Conservation (phyloP, 805 yeast genomes). For the Cyberlindnera sargentensis region DNA sequence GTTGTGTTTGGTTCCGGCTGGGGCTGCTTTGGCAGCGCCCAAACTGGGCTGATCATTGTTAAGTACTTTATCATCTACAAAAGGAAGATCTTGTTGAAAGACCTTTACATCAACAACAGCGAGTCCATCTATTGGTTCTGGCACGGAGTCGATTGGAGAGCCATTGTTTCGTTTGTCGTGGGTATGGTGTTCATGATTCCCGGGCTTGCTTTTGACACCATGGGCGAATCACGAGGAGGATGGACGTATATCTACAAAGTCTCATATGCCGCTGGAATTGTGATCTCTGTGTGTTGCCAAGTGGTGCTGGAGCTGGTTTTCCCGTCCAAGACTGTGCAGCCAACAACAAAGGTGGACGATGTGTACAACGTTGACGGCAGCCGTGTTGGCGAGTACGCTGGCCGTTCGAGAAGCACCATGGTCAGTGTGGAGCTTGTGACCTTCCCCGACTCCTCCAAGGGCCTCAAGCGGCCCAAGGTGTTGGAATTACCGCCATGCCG, state of each 20-base stretch:
- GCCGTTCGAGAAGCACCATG: not conserved
- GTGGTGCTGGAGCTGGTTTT: conserved; percentile 8
- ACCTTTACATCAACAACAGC: conserved; percentile 9
- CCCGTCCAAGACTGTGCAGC: conserved; percentile 8
- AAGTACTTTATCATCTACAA: conserved; percentile 15
- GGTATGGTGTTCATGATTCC: conserved; percentile 21
- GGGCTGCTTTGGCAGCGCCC: conserved; percentile 19
- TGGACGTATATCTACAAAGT: conserved; percentile 16
- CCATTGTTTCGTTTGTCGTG: conserved; percentile 14
- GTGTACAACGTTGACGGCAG: conserved; percentile 14
- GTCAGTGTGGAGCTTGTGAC: not conserved
- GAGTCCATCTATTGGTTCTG: conserved; percentile 17
- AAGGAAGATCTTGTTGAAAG: conserved; percentile 15
- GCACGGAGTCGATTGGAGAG: conserved; percentile 24
- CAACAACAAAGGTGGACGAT: conserved; percentile 15
- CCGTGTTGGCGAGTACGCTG: not conserved
- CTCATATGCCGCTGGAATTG: conserved; percentile 17
- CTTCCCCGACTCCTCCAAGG: not conserved
- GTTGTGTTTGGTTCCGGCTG: conserved; percentile 20
- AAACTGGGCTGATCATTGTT: conserved; percentile 14
- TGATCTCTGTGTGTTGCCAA: conserved; percentile 3
- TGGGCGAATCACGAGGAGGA: conserved; percentile 6
- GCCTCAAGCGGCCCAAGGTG: not conserved
- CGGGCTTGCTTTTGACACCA: conserved; percentile 16
- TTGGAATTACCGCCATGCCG: no score